Base-by-base conservation (phyloP, 1,284 basidiomycete genomes). In the Laetiporus sulphureus region DNA sequence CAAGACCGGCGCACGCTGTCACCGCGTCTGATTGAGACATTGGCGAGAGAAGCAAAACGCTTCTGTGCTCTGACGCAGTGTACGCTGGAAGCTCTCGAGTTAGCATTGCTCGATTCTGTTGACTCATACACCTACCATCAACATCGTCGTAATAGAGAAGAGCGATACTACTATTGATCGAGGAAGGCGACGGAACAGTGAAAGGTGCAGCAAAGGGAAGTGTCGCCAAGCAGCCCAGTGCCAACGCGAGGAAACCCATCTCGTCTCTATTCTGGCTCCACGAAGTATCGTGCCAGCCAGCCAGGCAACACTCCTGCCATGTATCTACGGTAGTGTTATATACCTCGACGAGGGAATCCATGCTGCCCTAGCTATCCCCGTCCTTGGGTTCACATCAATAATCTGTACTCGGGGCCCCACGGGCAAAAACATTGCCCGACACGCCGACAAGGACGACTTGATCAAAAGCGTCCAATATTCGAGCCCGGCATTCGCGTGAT, bases 21-120 rank as follows among this genome's bases (percentile, higher is more conserved):
- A 35, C 35, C 8, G 59, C 53, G 5, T 48, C 41, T n/a, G 38
- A 31, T n/a, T 56, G 48, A 5, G 40, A 36, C 11, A 36, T 47
- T 2, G 41, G 21, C 4, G 47, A 48, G 3, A 60, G 46, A 3
- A 60, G 46, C 10, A 60, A 40, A 2, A 50, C 46, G 34, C 54
- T 56, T 24, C 41, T 45, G 38, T 56, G 54, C 5, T 44, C 24
- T 10, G 48, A 15, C 2, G 50, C 49, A 22, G 51, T 52, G 16
- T 38, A 30, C 20, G 53, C 55, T 57, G 16, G 8, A 13, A 27
- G 8, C 7, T 8, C 8, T 13, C 25, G 13, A 27, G 25, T 27
- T 13, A 27, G 25, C 25, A 27, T 8, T 13, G 25, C 13, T 8
- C 25, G 25, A 27, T 7, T 8, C 25, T 27, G 8, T 27, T 27